Evolutionary conservation across 805 yeast genomes (phyloP).

Genomic region (Yarrowia sp.): DNA sequence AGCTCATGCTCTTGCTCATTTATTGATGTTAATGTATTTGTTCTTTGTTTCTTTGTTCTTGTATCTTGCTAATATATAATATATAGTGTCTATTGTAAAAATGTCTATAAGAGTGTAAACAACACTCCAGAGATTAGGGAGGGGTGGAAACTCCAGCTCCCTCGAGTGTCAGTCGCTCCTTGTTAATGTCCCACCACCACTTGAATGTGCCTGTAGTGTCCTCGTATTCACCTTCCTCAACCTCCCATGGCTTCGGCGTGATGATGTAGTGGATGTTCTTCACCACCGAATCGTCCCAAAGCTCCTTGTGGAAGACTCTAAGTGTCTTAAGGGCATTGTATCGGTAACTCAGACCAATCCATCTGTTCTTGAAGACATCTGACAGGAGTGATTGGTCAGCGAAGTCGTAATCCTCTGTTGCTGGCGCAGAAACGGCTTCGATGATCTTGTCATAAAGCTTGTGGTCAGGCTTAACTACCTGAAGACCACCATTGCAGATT

Average conservation of each 20-base stretch:
- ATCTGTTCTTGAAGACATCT: slow-evolving; percentile 50
- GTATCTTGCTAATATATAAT: background rate
- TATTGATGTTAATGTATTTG: background rate
- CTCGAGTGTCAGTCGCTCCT: slow-evolving; percentile 28
- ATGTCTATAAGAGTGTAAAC: background rate
- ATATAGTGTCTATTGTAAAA: background rate
- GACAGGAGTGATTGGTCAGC: slow-evolving; percentile 59
- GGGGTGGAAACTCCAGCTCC: slow-evolving; percentile 1
- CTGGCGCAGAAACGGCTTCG: slow-evolving; percentile 43
- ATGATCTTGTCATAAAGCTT: slow-evolving; percentile 45
- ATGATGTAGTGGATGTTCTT: slow-evolving; percentile 58
- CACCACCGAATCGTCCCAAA: slow-evolving; percentile 50
- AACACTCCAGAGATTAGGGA: background rate
- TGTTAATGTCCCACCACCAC: slow-evolving; percentile 48
- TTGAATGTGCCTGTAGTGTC: slow-evolving; percentile 51
- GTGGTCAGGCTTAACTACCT: slow-evolving; percentile 48
- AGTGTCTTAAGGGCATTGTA: slow-evolving; percentile 60
- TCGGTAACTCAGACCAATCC: slow-evolving; percentile 53
- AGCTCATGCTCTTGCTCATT: too few relatives aligned
- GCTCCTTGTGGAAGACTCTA: slow-evolving; percentile 44
- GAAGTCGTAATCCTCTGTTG: slow-evolving; percentile 48
- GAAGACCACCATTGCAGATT: slow-evolving; percentile 60
- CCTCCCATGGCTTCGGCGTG: slow-evolving; percentile 63
- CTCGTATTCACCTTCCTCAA: slow-evolving; percentile 35
- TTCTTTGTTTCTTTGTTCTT: background rate